A percentile compares a stretch with the other conserved stretches of the same genome.
Conservation (phyloP, 257 asterid genomes). For the Solanum ahanhuiri region DNA sequence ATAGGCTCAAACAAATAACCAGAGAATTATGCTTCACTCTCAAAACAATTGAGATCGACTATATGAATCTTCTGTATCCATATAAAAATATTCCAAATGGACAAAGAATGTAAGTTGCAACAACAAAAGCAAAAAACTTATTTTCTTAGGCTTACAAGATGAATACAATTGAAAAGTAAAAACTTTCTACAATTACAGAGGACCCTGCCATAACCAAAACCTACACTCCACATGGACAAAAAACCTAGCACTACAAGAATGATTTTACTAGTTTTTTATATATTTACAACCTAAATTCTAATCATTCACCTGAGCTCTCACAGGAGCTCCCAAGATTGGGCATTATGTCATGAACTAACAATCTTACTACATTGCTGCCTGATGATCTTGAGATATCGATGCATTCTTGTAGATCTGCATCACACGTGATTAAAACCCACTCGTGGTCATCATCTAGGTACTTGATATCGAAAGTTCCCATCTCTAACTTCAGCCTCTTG, state of each 20-base stretch:
- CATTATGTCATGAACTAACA: slow-evolving; percentile 60
- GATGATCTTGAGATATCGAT: slow-evolving; percentile 43
- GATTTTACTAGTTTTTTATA: slow-evolving; percentile 17
- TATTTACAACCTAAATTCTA: slow-evolving; percentile 22
- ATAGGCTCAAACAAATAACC: too few species aligned
- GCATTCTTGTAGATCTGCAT: slow-evolving; percentile 69
- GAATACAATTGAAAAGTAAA: neutral
- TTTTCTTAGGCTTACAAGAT: neutral
- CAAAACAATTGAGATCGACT: neutral
- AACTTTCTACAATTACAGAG: slow-evolving; percentile 10
- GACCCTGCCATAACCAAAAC: slow-evolving; percentile 9
- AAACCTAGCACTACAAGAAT: slow-evolving; percentile 35
- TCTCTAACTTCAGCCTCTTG: slow-evolving; percentile 64
- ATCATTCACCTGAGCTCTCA: slow-evolving; percentile 72
- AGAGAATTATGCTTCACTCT: neutral
- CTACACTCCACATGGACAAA: slow-evolving; percentile 26
- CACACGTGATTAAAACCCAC: slow-evolving; percentile 73
- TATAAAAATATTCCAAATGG: neutral
- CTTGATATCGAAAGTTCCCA: slow-evolving; percentile 72
- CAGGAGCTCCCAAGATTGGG: slow-evolving; percentile 70
- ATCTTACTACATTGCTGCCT: slow-evolving; percentile 45
- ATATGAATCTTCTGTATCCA: neutral
- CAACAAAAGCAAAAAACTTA: neutral
- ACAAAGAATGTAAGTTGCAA: neutral
- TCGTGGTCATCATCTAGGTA: slow-evolving; percentile 83